Conservation (phyloP, 106 monocot genomes). For the Dendrobium nobile region DNA sequence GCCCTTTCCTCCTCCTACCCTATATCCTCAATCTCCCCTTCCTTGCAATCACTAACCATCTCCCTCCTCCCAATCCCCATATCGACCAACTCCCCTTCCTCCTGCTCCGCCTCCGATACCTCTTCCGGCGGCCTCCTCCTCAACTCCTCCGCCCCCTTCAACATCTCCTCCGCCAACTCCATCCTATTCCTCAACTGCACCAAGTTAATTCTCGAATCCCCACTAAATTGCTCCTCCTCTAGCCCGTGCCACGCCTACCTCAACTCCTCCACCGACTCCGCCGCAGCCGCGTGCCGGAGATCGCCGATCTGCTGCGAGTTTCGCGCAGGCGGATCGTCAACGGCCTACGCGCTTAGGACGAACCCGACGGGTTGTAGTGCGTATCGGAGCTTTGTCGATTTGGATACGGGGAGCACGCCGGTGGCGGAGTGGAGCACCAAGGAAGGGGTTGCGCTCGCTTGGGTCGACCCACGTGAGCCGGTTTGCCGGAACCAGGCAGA, state of each 20-base stretch:
- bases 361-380: slow-evolving; percentile 45
- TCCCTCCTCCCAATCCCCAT: slow-evolving; percentile 34
- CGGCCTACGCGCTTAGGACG: slow-evolving; percentile 38
- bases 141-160: slow-evolving; percentile 64
- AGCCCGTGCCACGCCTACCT: slow-evolving; percentile 57
- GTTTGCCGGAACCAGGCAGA: slow-evolving; percentile 54
- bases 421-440: slow-evolving; percentile 33
- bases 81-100: slow-evolving; percentile 2
- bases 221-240: slow-evolving; percentile 69
- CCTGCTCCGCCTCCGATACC: slow-evolving; percentile 55
- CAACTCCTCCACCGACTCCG: slow-evolving; percentile 21
- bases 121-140: slow-evolving; percentile 41
- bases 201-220: slow-evolving; percentile 34
- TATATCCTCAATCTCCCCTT: slow-evolving; percentile 53
- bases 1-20: slow-evolving; percentile 44
- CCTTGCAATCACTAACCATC: slow-evolving; percentile 44
- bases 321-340: slow-evolving; percentile 55
- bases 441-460: slow-evolving; percentile 69
- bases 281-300: slow-evolving; percentile 26
- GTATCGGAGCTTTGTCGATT: slow-evolving; percentile 67
- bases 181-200: slow-evolving; percentile 85
- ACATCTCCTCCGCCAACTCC: slow-evolving; percentile 67
- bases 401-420: slow-evolving; percentile 29
- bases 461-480: slow-evolving; percentile 64
- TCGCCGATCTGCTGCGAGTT: slow-evolving; percentile 55